These are phyloP conservation scores for Torulaspora indica DNA, from an alignment of 805 yeast species.

Conservation along the genomic window DNA sequence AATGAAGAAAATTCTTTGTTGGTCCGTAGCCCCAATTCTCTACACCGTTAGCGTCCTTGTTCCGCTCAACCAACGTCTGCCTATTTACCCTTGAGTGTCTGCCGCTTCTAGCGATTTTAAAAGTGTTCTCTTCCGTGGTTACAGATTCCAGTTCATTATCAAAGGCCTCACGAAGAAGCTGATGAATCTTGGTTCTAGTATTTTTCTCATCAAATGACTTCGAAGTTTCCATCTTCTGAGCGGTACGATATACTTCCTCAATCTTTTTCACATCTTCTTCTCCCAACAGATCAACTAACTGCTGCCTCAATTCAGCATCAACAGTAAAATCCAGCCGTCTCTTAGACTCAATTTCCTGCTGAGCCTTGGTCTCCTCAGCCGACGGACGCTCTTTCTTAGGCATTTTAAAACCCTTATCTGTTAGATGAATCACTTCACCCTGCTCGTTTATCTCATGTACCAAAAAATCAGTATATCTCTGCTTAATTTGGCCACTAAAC, in stretches of 20 bases:
- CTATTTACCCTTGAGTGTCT: constrained; percentile 39
- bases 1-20: constrained; percentile 61
- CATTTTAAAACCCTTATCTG: constrained; percentile 66
- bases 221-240: constrained; percentile 53
- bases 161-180: constrained; percentile 67
- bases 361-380: constrained; percentile 39
- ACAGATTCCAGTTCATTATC: constrained; percentile 70
- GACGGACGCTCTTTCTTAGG: constrained; percentile 44
- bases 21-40: constrained; percentile 73
- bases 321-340: constrained; percentile 40
- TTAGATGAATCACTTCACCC: constrained; percentile 69
- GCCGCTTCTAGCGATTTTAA: constrained; percentile 56
- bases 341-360: constrained; percentile 30
- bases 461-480: constrained; percentile 85
- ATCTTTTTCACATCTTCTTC: constrained; percentile 55
- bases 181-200: constrained; percentile 74
- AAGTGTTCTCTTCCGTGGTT: constrained; percentile 64
- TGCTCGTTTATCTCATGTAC: constrained; percentile 78
- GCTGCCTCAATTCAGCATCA: constrained; percentile 42
- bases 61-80: constrained; percentile 36
- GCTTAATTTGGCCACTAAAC: constrained; percentile 76
- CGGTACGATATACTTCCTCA: constrained; percentile 50
- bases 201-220: constrained; percentile 60
- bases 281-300: constrained; percentile 54
- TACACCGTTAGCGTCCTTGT: constrained; percentile 45